phyloP scores from a whole-genome alignment of 441 rosid genomes.

The Bocquillonia castaneifolia region DNA sequence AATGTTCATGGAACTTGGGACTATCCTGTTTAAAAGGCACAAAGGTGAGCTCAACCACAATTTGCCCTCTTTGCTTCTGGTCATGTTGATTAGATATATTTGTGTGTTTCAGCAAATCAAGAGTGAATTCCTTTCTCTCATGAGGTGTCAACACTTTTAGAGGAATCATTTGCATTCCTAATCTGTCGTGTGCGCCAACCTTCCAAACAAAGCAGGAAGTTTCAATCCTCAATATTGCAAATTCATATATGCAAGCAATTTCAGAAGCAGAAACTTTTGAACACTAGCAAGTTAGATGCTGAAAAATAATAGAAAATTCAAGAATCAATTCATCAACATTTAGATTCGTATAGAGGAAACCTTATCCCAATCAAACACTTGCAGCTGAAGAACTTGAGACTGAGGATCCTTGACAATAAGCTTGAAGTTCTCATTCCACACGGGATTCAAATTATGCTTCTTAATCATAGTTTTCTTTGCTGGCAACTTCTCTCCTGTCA shows the following conservation, averaged over 20 bases:
- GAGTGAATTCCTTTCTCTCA: slow-evolving; percentile 48
- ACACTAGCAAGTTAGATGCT: background rate
- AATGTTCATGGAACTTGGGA: slow-evolving; percentile 28
- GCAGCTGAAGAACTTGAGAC: slow-evolving; percentile 64
- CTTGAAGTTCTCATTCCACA: slow-evolving; percentile 86
- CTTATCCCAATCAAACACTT: slow-evolving; percentile 95
- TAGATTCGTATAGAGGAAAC: slow-evolving; percentile 28
- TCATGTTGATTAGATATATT: slow-evolving; percentile 37
- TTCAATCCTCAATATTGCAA: background rate
- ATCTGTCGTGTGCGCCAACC: slow-evolving; percentile 76
- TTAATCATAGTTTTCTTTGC: slow-evolving; percentile 73
- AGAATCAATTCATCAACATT: background rate
- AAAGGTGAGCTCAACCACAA: slow-evolving; percentile 55
- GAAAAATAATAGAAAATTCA: background rate
- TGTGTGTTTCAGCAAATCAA: slow-evolving; percentile 63
- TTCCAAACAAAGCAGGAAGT: slow-evolving; percentile 23
- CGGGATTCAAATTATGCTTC: slow-evolving; percentile 77
- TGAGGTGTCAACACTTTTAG: slow-evolving; percentile 44
- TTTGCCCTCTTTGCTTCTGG: slow-evolving; percentile 54
- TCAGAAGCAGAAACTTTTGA: background rate
- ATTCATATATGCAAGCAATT: background rate
- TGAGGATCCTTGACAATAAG: slow-evolving; percentile 66
- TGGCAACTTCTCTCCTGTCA: slow-evolving; percentile 63
- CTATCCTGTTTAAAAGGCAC: slow-evolving; percentile 71
- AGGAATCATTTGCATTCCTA: slow-evolving; percentile 76